Evolutionary conservation across 1,139 yeast species (phyloP), one percentile per base, ranked within the genome.

Genomic region (Yamadazyma spencermartinsiae): DNA sequence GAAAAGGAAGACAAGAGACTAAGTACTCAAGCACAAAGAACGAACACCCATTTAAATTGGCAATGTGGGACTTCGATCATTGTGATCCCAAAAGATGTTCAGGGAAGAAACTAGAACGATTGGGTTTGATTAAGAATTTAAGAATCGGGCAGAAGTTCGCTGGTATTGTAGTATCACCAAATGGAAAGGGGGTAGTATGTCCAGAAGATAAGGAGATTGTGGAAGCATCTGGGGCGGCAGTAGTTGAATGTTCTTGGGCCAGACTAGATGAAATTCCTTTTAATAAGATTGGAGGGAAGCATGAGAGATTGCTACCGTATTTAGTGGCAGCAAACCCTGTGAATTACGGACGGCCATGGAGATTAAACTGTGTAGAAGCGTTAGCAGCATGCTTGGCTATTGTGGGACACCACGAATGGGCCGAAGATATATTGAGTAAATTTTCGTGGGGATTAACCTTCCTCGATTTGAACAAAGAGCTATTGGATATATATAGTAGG

Each of bases 231-330:
- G 99, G 99, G 24, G 94, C 90, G 10, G 96, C 98, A 0, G 98
- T 92, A 7, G 98, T 92, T 2, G 99, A 92, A 58, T 92, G 98
- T 62, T 89, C 97, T 1, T 92, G 99, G 99, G 98, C 98, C 0
- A 69, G 98, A 44, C 61, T 94, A 16, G 96, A 89, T 4, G 98
- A 92, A 58, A 81, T 92, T n/a, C 98, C 98, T 2, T 92, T 92
- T 61, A 68, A 74, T 46, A 87, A 86, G 55, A 90, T 92, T 43
- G 98, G 98, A 3, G 98, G 98, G 3, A 81, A 79, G 46, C 75
- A 88, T 54, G 97, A 92, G 55, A 69, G 98, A 37, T 67, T 92
- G 16, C 65, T 92, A 43, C 98, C 98, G 0, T 92, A 90, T 54
- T 67, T 92, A 41, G 94, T 92, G 4, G 98, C 98, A 2, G 96